Evolutionary conservation across 768 basidiomycete genomes (phyloP).

Genomic region (Termitomyces sp.): DNA sequence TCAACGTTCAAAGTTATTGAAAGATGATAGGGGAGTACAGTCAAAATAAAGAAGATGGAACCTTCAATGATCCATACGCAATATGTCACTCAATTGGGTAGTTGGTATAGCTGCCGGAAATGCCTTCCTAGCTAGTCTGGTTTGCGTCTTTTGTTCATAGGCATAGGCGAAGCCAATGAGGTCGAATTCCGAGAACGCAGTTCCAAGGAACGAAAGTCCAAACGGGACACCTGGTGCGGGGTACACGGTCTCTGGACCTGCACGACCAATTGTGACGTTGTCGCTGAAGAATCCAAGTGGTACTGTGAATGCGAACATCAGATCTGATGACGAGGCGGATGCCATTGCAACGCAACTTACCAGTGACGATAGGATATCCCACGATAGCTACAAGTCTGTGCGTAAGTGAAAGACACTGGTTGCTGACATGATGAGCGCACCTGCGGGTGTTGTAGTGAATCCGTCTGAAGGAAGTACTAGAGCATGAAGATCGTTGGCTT

Average conservation of each 20-base stretch:
- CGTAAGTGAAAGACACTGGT: not conserved
- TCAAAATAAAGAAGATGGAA: not conserved
- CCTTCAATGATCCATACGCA: slow-evolving; percentile 2
- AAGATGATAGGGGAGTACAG: not conserved
- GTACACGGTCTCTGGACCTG: slow-evolving; percentile 37
- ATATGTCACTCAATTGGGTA: slow-evolving; percentile 37
- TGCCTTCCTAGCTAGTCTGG: slow-evolving; percentile 41
- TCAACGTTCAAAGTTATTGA: not conserved
- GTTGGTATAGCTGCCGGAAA: slow-evolving; percentile 49
- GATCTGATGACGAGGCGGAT: not conserved
- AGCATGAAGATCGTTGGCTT: slow-evolving; percentile 42
- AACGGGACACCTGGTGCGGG: slow-evolving; percentile 55
- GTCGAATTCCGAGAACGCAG: slow-evolving; percentile 53
- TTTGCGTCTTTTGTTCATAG: slow-evolving; percentile 59
- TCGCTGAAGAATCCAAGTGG: slow-evolving; percentile 57
- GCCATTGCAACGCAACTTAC: slow-evolving; percentile 21
- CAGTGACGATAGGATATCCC: slow-evolving; percentile 63
- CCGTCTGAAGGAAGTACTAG: slow-evolving; percentile 42
- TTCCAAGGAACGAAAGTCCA: slow-evolving; percentile 56
- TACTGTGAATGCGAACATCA: slow-evolving; percentile 24
- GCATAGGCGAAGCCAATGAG: slow-evolving; percentile 57
- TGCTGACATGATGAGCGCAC: slow-evolving; percentile 12
- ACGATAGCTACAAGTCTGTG: slow-evolving; percentile 37
- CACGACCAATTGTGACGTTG: slow-evolving; percentile 30
- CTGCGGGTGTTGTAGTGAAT: slow-evolving; percentile 33